Conservation (phyloP, 2,329 filamentous ascomycete species). For the Eutypa lata region DNA sequence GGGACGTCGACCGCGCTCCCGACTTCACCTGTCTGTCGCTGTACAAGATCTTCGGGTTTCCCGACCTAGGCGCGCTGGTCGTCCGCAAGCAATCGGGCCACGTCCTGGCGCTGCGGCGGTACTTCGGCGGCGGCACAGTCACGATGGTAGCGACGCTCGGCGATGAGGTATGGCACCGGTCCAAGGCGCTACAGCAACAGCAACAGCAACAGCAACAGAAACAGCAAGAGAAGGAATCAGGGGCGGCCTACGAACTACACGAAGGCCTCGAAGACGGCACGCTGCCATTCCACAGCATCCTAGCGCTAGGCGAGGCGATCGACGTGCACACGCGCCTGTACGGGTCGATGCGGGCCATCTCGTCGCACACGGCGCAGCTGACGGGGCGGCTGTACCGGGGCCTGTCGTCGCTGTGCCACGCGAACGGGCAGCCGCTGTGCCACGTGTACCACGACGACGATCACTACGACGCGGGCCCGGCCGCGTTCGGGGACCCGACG, state of each 20-base stretch:
- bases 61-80: slow-evolving; percentile 60
- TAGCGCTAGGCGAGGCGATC: slow-evolving; percentile 59
- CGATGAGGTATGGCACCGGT: slow-evolving; percentile 48
- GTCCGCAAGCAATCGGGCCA: slow-evolving; percentile 54
- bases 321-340: slow-evolving; percentile 54
- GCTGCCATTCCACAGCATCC: slow-evolving; percentile 61
- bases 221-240: slow-evolving; percentile 47
- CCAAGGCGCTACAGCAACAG: slow-evolving; percentile 38
- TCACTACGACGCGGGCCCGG: too few relatives aligned
- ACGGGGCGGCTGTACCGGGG: slow-evolving; percentile 45
- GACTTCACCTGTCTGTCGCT: slow-evolving; percentile 61
- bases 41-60: slow-evolving; percentile 67
- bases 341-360: slow-evolving; percentile 56
- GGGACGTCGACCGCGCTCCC: slow-evolving; percentile 47
- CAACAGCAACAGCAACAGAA: slow-evolving; percentile 9
- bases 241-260: slow-evolving; percentile 44
- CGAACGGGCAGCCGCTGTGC: slow-evolving; percentile 49
- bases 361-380: slow-evolving; percentile 54
- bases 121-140: slow-evolving; percentile 68
- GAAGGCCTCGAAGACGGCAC: slow-evolving; percentile 66
- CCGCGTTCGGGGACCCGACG: slow-evolving; percentile 46
- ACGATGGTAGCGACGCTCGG: slow-evolving; percentile 54
- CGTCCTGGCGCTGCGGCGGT: slow-evolving; percentile 52
- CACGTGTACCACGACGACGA: slow-evolving; percentile 53
- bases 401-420: slow-evolving; percentile 47